Evolutionary conservation across 495 filamentous ascomycete genomes (phyloP), one percentile per base, ranked within the genome.

Genomic region (Podospora australis): DNA sequence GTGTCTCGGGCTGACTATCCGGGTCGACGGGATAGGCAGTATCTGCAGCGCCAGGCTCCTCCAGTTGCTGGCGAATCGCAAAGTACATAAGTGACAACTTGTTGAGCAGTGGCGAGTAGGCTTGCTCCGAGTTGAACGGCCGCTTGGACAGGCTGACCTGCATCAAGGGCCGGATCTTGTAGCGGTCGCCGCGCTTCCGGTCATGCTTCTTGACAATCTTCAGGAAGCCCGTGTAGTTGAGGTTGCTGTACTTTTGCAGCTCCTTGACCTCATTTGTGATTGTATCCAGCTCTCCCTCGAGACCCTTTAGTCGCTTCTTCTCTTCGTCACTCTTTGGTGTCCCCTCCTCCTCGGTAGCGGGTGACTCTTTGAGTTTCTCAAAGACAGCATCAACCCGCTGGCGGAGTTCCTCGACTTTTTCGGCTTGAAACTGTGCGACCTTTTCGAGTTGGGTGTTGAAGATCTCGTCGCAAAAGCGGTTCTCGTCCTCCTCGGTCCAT

Each of bases 151-250:
- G 66, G 52, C 87, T 86, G 49, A 96, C 84, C 62, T 95, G 86
- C 59, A 96, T 76, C 69, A 97, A 78, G 17, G 92, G 89, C 48
- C 87, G 81, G 44, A 98, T 87, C 58, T 84, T 88, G 68, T 96
- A 96, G 34, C 64, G 70, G 54, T 77, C 60, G 66, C 79, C 90
- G 39, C 89, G 81, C 65, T 87, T 91, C 39, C 92, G 83, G 61
- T 98, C 92, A 68, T 98, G 92, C 65, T 98, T 98, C 78, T 98
- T 98, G 20, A 86, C 89, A 21, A 95, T 94, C 72, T 98, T 98
- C 55, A 96, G 76, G 63, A 97, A 96, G 24, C 90, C 94, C 8
- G 94, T 95, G 66, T 95, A 98, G 66, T 98, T 98, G 67, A 96
- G 83, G 20, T 85, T 87, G 62, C 87, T 92, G 68, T 90, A 98